Evolutionary conservation across 495 filamentous ascomycete genomes (phyloP).

Genomic region (Tuber borchii): DNA sequence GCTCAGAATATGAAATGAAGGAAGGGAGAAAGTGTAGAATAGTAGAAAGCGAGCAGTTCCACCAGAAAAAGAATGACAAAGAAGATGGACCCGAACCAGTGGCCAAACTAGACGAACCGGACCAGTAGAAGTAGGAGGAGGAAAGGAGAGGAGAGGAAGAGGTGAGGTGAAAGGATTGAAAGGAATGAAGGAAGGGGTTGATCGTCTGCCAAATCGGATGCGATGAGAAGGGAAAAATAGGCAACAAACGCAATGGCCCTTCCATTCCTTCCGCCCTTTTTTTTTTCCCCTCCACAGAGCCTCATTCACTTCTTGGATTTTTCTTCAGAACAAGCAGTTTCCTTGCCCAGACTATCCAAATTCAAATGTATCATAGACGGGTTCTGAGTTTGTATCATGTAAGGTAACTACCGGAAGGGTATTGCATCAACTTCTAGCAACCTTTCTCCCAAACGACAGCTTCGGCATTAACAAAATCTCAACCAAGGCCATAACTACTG

Average conservation of each 20-base stretch:
- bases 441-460: not conserved
- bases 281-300: not conserved
- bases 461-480: not conserved
- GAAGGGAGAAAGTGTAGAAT: not conserved
- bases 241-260: not conserved
- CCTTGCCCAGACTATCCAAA: not conserved
- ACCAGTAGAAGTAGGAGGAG: not conserved
- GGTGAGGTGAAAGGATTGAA: not conserved
- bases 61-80: not conserved
- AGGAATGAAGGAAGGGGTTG: not conserved
- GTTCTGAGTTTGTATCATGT: not conserved
- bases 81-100: not conserved
- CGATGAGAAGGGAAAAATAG: not conserved
- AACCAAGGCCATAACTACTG: not conserved
- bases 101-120: not conserved
- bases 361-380: not conserved
- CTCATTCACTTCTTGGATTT: not conserved
- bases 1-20: not conserved
- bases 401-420: not conserved
- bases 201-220: not conserved
- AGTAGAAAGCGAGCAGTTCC: not conserved
- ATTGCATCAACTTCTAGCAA: not conserved
- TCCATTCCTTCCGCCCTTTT: not conserved
- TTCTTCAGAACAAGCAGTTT: not conserved
- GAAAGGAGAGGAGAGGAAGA: not conserved